phyloP scores from a whole-genome alignment of 106 monocot genomes.

The Agapanthus africanus region DNA sequence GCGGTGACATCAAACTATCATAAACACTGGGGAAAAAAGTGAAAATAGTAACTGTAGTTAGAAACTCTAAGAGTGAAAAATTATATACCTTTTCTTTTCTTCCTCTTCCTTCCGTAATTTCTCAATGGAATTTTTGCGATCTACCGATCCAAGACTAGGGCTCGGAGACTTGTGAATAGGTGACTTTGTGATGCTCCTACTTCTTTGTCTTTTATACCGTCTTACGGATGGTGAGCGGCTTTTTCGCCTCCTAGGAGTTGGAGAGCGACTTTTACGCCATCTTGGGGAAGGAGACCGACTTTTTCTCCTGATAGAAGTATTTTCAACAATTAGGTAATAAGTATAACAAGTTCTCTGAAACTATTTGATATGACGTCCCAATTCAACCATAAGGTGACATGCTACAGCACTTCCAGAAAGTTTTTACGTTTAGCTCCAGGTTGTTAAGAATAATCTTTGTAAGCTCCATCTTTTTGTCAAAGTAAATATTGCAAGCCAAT shows the following conservation, averaged over 20 bases:
- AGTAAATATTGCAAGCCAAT: constrained; percentile 29
- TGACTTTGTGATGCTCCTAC: constrained; percentile 22
- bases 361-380: constrained; percentile 2
- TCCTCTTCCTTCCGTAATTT: constrained; percentile 23
- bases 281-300: constrained; percentile 64
- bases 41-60: neutral
- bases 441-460: constrained; percentile 41
- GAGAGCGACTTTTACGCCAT: constrained; percentile 63
- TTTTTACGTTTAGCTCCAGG: constrained; percentile 39
- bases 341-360: neutral
- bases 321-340: constrained; percentile 1
- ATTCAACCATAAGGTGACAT: neutral
- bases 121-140: constrained; percentile 29
- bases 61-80: constrained; percentile 10
- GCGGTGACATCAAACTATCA: neutral
- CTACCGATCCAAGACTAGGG: constrained; percentile 11
- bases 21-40: neutral
- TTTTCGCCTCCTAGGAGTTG: constrained; percentile 45
- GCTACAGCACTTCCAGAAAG: neutral
- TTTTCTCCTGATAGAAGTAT: constrained; percentile 51
- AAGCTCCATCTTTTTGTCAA: constrained; percentile 50
- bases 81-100: constrained; percentile 25
- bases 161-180: constrained; percentile 17
- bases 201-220: constrained; percentile 15
- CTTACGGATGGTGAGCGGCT: constrained; percentile 23